Percentiles rank a stretch among this genome's conserved stretches.
Conservation (phyloP, 2,329 filamentous ascomycete species). For the Botrytis fabae region DNA sequence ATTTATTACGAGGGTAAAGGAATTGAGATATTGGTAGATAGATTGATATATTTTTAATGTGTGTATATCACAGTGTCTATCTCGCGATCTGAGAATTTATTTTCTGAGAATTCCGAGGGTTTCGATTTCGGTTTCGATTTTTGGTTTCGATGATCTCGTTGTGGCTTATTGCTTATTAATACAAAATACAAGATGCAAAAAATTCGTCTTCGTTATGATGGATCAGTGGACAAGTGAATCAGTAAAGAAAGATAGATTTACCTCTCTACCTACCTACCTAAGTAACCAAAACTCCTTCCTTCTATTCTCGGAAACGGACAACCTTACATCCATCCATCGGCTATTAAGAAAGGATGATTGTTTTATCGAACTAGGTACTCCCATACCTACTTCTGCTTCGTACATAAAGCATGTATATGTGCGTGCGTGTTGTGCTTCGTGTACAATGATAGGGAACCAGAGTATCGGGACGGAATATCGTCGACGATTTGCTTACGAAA, state of each 20-base stretch:
- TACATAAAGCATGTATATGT: neutral
- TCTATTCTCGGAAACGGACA: neutral
- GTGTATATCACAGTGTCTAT: rapidly evolving
- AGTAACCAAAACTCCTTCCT: neutral
- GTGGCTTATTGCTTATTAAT: neutral
- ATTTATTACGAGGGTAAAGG: neutral
- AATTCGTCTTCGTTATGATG: neutral
- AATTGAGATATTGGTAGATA: neutral
- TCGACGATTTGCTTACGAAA: neutral
- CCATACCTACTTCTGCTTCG: neutral
- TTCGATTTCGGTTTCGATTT: neutral
- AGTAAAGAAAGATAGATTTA: too few relatives aligned
- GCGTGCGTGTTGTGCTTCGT: neutral
- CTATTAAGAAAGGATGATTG: neutral
- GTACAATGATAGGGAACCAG: neutral
- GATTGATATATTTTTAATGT: neutral
- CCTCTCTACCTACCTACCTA: neutral
- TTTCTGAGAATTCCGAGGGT: neutral
- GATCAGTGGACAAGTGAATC: neutral
- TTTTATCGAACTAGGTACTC: neutral
- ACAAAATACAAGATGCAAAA: neutral
- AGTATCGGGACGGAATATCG: neutral
- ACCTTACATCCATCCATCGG: neutral
- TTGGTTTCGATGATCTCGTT: neutral
- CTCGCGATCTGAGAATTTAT: rapidly evolving